A percentile compares a stretch with the other conserved stretches of the same genome.
These are phyloP conservation scores for Thelonectria discophora DNA, from an alignment of 2,329 filamentous ascomycete genomes.

Conservation along the genomic window DNA sequence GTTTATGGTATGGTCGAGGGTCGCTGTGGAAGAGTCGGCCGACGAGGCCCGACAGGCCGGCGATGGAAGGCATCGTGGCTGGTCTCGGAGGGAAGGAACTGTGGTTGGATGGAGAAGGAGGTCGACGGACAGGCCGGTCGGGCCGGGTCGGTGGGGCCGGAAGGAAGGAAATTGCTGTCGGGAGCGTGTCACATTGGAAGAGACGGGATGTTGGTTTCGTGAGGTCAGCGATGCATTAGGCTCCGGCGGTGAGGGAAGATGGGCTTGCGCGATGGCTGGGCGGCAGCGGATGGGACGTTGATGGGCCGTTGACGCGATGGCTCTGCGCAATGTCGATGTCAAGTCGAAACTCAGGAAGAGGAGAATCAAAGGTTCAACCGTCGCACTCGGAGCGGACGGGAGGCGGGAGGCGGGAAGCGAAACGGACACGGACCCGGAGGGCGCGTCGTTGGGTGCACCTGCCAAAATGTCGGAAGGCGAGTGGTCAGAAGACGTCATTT, in stretches of 20 bases:
- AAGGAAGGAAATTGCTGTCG: slow-evolving; percentile 26
- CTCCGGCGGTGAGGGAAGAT: neutral
- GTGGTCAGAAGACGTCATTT: slow-evolving; percentile 17
- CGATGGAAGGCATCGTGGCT: slow-evolving; percentile 38
- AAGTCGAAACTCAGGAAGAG: neutral
- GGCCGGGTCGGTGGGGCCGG: slow-evolving; percentile 25
- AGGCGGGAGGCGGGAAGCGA: neutral
- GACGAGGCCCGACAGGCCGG: slow-evolving; percentile 25
- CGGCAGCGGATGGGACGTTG: no score
- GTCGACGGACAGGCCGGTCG: slow-evolving; percentile 18
- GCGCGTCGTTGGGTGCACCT: slow-evolving; percentile 17
- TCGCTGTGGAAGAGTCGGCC: slow-evolving; percentile 24
- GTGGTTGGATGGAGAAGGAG: slow-evolving; percentile 24
- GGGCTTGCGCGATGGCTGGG: neutral
- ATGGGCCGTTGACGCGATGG: no score
- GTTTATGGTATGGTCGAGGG: no score
- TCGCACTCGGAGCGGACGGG: neutral
- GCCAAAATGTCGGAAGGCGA: slow-evolving; percentile 15
- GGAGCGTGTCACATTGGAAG: slow-evolving; percentile 33
- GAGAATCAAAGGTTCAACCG: neutral
- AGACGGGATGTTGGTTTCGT: slow-evolving; percentile 1
- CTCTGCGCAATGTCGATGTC: no score
- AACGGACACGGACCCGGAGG: slow-evolving; percentile 32
- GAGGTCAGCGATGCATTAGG: slow-evolving; percentile 1
- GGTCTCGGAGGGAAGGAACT: slow-evolving; percentile 10